A percentile compares a stretch with the other conserved stretches of the same genome.
Conservation (phyloP, 306 rosid genomes). For the Cicer judaicum region DNA sequence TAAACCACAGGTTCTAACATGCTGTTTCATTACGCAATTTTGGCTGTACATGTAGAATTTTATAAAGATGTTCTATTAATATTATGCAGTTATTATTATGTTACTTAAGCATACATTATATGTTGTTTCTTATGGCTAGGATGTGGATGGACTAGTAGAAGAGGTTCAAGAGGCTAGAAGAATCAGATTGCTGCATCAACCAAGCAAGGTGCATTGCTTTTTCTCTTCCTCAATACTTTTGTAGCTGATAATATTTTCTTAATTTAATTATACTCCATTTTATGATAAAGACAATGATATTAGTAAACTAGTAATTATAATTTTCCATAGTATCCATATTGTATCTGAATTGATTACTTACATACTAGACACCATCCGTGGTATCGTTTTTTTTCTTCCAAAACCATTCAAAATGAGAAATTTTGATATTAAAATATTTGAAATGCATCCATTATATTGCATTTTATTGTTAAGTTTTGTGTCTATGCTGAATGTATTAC, state of each 20-base stretch:
- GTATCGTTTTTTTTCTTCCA: not conserved
- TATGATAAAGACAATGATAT: not conserved
- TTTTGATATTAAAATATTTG: conserved; percentile 26
- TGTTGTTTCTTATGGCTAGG: conserved; percentile 53
- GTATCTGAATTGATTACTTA: conserved; percentile 3
- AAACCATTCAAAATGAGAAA: not conserved
- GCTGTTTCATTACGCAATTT: conserved; percentile 30
- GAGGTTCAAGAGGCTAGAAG: conserved; percentile 97
- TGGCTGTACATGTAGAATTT: not conserved
- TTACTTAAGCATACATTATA: conserved; percentile 26
- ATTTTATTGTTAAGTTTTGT: not conserved
- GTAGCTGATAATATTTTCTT: not conserved
- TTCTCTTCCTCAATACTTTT: conserved; percentile 25
- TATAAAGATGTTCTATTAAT: conserved; percentile 4
- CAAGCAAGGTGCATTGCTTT: conserved; percentile 73
- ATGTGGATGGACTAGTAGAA: conserved; percentile 80
- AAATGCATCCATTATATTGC: not conserved
- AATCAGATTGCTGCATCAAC: conserved; percentile 87
- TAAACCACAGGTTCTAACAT: conserved; percentile 64
- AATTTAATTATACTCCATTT: conserved; percentile 25
- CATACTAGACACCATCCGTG: conserved; percentile 4
- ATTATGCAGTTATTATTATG: conserved; percentile 15
- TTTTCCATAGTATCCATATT: not conserved
- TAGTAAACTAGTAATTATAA: no score
- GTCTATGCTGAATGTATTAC: not conserved